Conservation (phyloP, 1,284 basidiomycete genomes). For the Papiliotrema laurentii region DNA sequence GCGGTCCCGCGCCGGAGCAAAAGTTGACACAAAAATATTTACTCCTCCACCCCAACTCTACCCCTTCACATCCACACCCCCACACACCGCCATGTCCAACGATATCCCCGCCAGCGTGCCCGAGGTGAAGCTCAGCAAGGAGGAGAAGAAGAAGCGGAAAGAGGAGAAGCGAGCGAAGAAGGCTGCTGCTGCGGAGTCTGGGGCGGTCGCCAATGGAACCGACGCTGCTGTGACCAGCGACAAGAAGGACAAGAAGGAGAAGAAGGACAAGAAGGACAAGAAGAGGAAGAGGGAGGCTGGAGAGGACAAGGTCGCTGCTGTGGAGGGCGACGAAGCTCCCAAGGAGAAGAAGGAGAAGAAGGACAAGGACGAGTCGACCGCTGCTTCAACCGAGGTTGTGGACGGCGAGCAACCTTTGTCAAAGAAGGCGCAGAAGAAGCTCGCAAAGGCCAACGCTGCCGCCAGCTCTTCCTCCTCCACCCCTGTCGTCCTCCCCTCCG, state of each 20-base stretch:
- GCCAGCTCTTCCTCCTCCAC: constrained; percentile 14
- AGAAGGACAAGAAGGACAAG: constrained; percentile 20
- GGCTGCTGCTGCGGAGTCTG: constrained; percentile 17
- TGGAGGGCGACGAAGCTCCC: neutral
- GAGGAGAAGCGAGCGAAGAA: constrained; percentile 36
- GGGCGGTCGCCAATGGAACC: constrained; percentile 11
- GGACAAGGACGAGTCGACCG: constrained; percentile 18
- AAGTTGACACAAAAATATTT: too few relatives aligned
- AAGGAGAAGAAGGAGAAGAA: constrained; percentile 18
- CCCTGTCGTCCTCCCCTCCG: constrained; percentile 16
- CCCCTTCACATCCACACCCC: too few relatives aligned
- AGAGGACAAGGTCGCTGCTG: too few relatives aligned
- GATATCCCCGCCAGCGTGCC: constrained; percentile 17
- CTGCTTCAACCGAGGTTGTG: constrained; percentile 8
- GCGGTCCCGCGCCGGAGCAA: too few relatives aligned
- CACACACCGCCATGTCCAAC: constrained; percentile 31
- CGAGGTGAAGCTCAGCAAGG: constrained; percentile 28
- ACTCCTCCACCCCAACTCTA: too few relatives aligned
- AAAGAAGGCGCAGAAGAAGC: constrained; percentile 4
- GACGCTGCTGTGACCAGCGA: constrained; percentile 17
- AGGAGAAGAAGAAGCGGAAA: constrained; percentile 30
- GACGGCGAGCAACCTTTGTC: constrained; percentile 16
- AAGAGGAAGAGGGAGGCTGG: constrained; percentile 21
- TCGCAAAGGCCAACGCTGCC: constrained; percentile 13
- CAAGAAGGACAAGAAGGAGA: constrained; percentile 27